These are phyloP conservation scores for Scalesia atractyloides DNA, from an alignment of 129 eudicot species.

Conservation along the genomic window DNA sequence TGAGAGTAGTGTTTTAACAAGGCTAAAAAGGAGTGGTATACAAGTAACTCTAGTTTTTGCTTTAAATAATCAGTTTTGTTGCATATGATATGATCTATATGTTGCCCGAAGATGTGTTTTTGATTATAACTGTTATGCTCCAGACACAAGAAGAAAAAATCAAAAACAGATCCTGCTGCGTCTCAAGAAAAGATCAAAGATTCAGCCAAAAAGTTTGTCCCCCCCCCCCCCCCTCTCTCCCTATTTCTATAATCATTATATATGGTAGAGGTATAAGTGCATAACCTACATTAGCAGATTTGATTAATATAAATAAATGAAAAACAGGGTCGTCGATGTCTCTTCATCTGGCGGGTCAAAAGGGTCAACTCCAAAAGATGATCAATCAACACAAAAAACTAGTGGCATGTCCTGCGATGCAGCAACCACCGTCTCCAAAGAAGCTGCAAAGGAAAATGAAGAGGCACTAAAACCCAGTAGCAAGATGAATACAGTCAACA, in stretches of 20 bases:
- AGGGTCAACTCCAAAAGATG: constrained; percentile 22
- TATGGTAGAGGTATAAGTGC: too few species aligned
- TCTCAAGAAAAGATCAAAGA: constrained; percentile 43
- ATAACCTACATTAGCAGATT: background rate
- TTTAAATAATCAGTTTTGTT: too few species aligned
- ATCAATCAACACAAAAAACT: constrained; percentile 24
- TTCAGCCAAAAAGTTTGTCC: constrained; percentile 50
- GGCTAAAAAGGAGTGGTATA: background rate
- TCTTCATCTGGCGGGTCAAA: constrained; percentile 47
- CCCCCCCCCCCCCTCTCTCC: background rate
- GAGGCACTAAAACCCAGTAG: constrained; percentile 38
- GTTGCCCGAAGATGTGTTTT: background rate
- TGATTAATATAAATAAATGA: background rate
- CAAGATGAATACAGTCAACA: constrained; percentile 16
- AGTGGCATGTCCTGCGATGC: constrained; percentile 34
- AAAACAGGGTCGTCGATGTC: constrained; percentile 35
- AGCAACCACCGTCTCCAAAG: constrained; percentile 15
- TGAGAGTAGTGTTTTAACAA: too few species aligned
- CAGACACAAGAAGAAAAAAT: constrained; percentile 68
- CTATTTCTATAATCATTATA: background rate
- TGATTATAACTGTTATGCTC: background rate
- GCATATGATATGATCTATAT: too few species aligned
- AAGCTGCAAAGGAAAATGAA: constrained; percentile 45
- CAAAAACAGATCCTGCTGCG: constrained; percentile 43
- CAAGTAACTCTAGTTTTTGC: too few species aligned